Evolutionary conservation across 768 basidiomycete species (phyloP).

Genomic region (Mycena belliarum): DNA sequence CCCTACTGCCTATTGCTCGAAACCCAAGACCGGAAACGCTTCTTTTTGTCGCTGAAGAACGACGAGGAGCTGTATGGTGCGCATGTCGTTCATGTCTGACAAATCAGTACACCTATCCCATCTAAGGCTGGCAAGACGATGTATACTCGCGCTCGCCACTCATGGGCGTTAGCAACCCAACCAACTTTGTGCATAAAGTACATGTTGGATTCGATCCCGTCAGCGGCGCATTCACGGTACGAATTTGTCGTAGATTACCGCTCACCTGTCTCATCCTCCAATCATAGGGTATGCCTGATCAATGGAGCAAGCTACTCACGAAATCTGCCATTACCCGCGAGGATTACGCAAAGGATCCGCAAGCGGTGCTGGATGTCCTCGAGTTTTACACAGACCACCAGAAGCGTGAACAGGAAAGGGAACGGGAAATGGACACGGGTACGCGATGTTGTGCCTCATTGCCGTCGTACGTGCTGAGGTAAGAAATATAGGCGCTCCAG

Average conservation of each 20-base stretch:
- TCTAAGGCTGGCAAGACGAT: constrained; percentile 85
- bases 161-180: constrained; percentile 92
- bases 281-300: constrained; percentile 87
- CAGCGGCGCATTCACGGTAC: constrained; percentile 90
- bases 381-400: constrained; percentile 99
- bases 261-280: not conserved
- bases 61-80: constrained; percentile 93
- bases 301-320: constrained; percentile 96
- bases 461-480: constrained; percentile 20
- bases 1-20: constrained; percentile 92
- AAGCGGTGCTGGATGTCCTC: constrained; percentile 95
- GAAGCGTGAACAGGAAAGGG: constrained; percentile 84
- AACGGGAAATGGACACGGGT: constrained; percentile 45
- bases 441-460: not conserved
- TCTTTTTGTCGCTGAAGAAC: constrained; percentile 80
- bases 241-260: constrained; percentile 30
- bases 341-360: constrained; percentile 95
- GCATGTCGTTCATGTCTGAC: not conserved
- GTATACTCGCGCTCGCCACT: constrained; percentile 90
- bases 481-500: constrained; percentile 50
- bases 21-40: constrained; percentile 74
- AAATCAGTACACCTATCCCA: not conserved
- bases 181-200: constrained; percentile 98
- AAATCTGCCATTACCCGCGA: constrained; percentile 97
- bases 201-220: constrained; percentile 97